phyloP scores from a whole-genome alignment of 352 stramenopile species.

The Globisporangium paroecandrum region DNA sequence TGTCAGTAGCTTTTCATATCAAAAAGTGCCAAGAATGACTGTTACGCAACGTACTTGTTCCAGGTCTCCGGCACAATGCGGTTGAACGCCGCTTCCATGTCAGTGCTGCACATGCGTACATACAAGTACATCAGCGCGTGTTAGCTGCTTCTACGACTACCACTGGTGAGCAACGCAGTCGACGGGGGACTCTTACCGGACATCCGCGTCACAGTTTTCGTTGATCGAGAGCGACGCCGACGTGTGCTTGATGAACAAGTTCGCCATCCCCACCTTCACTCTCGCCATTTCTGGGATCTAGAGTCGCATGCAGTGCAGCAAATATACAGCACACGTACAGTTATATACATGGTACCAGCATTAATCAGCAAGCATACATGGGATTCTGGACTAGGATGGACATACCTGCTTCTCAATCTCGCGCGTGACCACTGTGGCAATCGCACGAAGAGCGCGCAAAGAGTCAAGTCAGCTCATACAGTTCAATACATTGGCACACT shows the following conservation, averaged over 20 bases:
- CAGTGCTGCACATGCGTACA: conserved; percentile 41
- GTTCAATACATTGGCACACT: background rate
- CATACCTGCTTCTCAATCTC: conserved; percentile 81
- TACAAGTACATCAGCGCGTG: background rate
- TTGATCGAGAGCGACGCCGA: conserved; percentile 95
- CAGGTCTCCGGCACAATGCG: conserved; percentile 89
- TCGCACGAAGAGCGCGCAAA: background rate
- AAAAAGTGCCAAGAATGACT: background rate
- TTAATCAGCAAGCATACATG: background rate
- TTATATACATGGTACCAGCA: background rate
- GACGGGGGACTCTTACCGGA: conserved; percentile 42
- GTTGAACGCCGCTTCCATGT: conserved; percentile 95
- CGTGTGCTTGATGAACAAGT: conserved; percentile 96
- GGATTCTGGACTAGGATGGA: background rate
- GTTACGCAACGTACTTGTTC: conserved; percentile 52
- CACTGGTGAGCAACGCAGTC: too few relatives aligned
- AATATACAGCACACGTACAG: background rate
- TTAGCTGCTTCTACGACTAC: background rate
- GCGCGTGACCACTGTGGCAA: conserved; percentile 64
- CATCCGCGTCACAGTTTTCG: conserved; percentile 95
- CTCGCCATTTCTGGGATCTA: conserved; percentile 60
- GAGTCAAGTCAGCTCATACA: background rate
- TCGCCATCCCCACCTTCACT: conserved; percentile 92
- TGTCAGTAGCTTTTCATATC: background rate
- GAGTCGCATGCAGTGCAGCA: background rate